phyloP scores from a whole-genome alignment of 768 basidiomycete species.

The Termitomyces sp. region DNA sequence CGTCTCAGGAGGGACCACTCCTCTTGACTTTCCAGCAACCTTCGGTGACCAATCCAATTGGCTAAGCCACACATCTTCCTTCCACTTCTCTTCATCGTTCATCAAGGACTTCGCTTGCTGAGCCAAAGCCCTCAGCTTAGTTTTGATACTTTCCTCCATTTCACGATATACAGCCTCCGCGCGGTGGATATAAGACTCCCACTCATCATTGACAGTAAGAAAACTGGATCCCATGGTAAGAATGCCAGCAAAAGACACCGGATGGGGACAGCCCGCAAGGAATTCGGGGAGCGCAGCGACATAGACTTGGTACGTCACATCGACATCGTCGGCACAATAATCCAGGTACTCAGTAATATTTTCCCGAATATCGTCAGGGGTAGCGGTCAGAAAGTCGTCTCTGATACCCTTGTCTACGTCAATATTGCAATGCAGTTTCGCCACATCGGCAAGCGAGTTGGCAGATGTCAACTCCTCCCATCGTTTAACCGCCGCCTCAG shows the following conservation, averaged over 20 bases:
- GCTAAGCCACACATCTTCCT: conserved; percentile 73
- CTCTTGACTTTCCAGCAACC: conserved; percentile 62
- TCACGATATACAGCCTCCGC: conserved; percentile 73
- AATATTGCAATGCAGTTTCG: conserved; percentile 82
- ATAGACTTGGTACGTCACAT: conserved; percentile 80
- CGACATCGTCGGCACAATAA: conserved; percentile 86
- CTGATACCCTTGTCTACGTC: conserved; percentile 74
- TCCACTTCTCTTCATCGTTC: conserved; percentile 44
- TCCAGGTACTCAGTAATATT: conserved; percentile 69
- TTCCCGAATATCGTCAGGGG: conserved; percentile 58
- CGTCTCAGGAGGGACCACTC: conserved; percentile 33
- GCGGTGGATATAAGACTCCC: conserved; percentile 76
- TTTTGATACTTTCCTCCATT: conserved; percentile 73
- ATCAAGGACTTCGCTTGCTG: conserved; percentile 63
- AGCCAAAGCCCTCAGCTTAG: conserved; percentile 63
- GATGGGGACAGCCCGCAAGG: conserved; percentile 79
- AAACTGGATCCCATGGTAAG: conserved; percentile 91
- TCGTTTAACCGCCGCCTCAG: conserved; percentile 37
- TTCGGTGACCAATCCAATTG: conserved; percentile 98
- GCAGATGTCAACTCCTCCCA: conserved; percentile 95
- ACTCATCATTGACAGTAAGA: conserved; percentile 83
- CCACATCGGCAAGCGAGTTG: conserved; percentile 91
- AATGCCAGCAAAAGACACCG: conserved; percentile 88
- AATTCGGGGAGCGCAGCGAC: conserved; percentile 75
- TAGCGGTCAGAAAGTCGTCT: conserved; percentile 67